phyloP scores from a whole-genome alignment of 1,139 yeast species.

The Meyerozyma sp. region DNA sequence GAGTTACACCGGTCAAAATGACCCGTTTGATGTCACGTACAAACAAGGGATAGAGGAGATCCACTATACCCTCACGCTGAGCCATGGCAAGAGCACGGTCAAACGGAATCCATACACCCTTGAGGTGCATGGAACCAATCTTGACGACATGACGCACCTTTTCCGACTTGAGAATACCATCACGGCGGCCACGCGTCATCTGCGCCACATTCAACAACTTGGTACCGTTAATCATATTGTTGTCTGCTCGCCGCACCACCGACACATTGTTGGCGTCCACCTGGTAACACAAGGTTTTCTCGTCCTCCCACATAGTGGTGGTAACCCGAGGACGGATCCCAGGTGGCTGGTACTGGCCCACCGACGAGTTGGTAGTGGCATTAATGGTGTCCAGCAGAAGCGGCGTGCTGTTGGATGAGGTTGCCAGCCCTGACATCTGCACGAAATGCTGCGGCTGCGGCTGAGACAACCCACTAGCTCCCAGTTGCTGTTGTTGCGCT shows the following conservation, averaged over 20 bases:
- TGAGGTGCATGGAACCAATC: slow-evolving; percentile 49
- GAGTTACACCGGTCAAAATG: slow-evolving; percentile 51
- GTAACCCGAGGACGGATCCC: slow-evolving; percentile 34
- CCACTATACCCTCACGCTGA: slow-evolving; percentile 40
- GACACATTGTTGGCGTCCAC: slow-evolving; percentile 41
- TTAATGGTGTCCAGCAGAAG: slow-evolving; percentile 12
- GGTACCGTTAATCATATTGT: slow-evolving; percentile 50
- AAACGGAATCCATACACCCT: slow-evolving; percentile 56
- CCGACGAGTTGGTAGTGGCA: slow-evolving; percentile 24
- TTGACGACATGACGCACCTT: slow-evolving; percentile 41
- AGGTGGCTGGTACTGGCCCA: slow-evolving; percentile 47
- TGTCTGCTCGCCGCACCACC: slow-evolving; percentile 50
- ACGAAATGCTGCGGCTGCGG: slow-evolving; percentile 4
- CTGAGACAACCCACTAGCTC: slow-evolving; percentile 4
- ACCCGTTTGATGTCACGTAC: slow-evolving; percentile 40
- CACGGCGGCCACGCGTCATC: slow-evolving; percentile 54
- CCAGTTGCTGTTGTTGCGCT: not conserved
- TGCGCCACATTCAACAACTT: slow-evolving; percentile 51
- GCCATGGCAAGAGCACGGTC: slow-evolving; percentile 50
- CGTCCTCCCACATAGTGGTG: slow-evolving; percentile 47
- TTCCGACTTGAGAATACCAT: slow-evolving; percentile 50
- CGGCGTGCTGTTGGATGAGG: slow-evolving; percentile 6
- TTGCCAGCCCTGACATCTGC: not conserved
- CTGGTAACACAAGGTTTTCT: slow-evolving; percentile 43
- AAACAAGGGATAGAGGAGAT: slow-evolving; percentile 40